Evolutionary conservation across 306 rosid genomes (phyloP).

Genomic region (Astragalus membranaceus): DNA sequence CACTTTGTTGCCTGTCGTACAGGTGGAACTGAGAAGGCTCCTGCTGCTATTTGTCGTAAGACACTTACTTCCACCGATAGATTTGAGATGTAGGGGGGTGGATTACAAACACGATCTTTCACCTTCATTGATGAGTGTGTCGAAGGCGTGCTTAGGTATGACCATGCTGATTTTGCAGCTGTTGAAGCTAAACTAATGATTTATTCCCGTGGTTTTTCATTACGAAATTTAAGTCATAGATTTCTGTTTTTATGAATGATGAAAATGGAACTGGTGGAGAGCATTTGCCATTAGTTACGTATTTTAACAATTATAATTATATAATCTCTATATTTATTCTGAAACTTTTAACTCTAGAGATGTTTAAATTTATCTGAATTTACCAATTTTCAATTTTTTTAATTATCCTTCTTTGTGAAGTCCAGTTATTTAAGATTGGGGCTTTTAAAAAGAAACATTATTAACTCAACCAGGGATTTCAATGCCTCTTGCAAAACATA

Average conservation of each 20-base stretch:
- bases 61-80: conserved; percentile 62
- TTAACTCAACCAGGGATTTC: background rate
- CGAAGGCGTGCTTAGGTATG: conserved; percentile 96
- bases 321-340: too few species aligned
- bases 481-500: background rate
- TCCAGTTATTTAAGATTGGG: background rate
- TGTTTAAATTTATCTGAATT: background rate
- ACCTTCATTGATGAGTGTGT: conserved; percentile 99
- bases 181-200: background rate
- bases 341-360: background rate
- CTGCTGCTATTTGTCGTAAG: conserved; percentile 97
- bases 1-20: conserved; percentile 15
- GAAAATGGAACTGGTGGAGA: background rate
- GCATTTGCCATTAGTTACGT: too few species aligned
- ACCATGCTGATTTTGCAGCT: background rate
- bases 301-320: too few species aligned
- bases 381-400: background rate
- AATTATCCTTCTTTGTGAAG: background rate
- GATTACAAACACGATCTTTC: conserved; percentile 91
- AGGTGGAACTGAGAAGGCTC: conserved; percentile 99
- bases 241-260: background rate
- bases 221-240: background rate
- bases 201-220: background rate
- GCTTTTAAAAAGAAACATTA: background rate
- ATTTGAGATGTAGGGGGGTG: conserved; percentile 99